A percentile compares a stretch with the other conserved stretches of the same genome.
These are phyloP conservation scores for Alternaria sp. DNA, from an alignment of 2,329 filamentous ascomycete genomes.

Conservation along the genomic window DNA sequence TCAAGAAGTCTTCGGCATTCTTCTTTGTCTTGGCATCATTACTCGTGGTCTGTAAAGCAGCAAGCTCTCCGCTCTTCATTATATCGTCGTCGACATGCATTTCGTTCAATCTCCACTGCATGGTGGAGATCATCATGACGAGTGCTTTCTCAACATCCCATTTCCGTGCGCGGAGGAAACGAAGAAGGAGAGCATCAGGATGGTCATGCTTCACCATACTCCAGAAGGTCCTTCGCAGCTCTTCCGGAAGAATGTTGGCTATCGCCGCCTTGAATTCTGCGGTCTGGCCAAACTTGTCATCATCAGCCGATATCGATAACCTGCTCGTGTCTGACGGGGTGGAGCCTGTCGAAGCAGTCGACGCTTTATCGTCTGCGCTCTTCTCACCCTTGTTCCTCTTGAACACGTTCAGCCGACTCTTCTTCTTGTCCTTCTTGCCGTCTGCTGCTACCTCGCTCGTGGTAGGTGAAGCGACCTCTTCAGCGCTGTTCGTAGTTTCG, in stretches of 20 bases:
- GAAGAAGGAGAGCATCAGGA: constrained; percentile 76
- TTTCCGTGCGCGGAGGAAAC: constrained; percentile 60
- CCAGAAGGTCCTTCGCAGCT: constrained; percentile 85
- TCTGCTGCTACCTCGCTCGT: constrained; percentile 28
- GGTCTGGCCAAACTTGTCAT: constrained; percentile 93
- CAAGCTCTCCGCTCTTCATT: constrained; percentile 57
- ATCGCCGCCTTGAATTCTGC: constrained; percentile 87
- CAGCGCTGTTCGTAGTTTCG: constrained; percentile 37
- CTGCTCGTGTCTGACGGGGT: constrained; percentile 44
- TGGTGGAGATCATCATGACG: constrained; percentile 91
- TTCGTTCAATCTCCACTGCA: constrained; percentile 86
- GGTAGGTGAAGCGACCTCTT: constrained; percentile 23
- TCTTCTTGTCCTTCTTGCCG: constrained; percentile 71
- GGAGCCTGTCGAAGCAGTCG: constrained; percentile 33
- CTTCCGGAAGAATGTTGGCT: constrained; percentile 76
- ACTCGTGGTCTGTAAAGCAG: constrained; percentile 67
- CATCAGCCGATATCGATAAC: constrained; percentile 53
- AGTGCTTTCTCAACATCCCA: constrained; percentile 95
- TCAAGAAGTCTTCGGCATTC: constrained; percentile 77
- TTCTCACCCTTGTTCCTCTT: constrained; percentile 65
- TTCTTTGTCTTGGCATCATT: constrained; percentile 71
- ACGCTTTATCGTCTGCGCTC: constrained; percentile 44
- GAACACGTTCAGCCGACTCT: constrained; percentile 76
- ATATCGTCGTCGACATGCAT: constrained; percentile 91
- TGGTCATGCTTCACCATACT: constrained; percentile 94